phyloP scores from a whole-genome alignment of 805 yeast species.

The Hagleromyces aurorensis region DNA sequence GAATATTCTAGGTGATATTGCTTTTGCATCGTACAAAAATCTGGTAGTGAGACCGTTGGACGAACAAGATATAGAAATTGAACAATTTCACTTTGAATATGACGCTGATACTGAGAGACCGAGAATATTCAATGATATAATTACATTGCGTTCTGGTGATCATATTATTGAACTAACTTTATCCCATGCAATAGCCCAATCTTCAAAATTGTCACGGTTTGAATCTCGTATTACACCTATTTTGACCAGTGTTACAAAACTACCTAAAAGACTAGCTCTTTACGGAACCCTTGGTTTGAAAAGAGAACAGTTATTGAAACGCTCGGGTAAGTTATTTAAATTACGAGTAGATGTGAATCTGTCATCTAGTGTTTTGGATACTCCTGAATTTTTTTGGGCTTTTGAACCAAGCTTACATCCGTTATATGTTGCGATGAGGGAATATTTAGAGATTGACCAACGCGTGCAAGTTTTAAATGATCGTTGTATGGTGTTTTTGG shows the following conservation, averaged over 20 bases:
- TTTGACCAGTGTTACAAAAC: slow-evolving; percentile 73
- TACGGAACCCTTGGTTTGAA: slow-evolving; percentile 83
- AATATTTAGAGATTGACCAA: slow-evolving; percentile 90
- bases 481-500: slow-evolving; percentile 87
- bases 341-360: slow-evolving; percentile 88
- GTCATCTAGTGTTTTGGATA: slow-evolving; percentile 83
- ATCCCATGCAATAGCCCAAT: slow-evolving; percentile 96
- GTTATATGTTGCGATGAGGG: slow-evolving; percentile 78
- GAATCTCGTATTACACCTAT: slow-evolving; percentile 86
- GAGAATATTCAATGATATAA: slow-evolving; percentile 86
- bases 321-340: slow-evolving; percentile 86
- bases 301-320: slow-evolving; percentile 74
- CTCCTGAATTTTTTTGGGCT: slow-evolving; percentile 96
- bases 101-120: slow-evolving; percentile 55
- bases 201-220: slow-evolving; percentile 82
- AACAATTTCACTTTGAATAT: slow-evolving; percentile 48
- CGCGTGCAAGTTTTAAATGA: slow-evolving; percentile 90
- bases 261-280: slow-evolving; percentile 84
- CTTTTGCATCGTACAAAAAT: slow-evolving; percentile 42
- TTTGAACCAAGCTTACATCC: slow-evolving; percentile 94
- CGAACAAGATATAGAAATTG: slow-evolving; percentile 89
- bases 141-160: slow-evolving; percentile 83
- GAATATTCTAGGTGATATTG: slow-evolving; percentile 85
- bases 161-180: slow-evolving; percentile 86
- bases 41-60: slow-evolving; percentile 65